Base-by-base conservation (phyloP, 2,329 filamentous ascomycete species). In the Bretziella fagacearum region DNA sequence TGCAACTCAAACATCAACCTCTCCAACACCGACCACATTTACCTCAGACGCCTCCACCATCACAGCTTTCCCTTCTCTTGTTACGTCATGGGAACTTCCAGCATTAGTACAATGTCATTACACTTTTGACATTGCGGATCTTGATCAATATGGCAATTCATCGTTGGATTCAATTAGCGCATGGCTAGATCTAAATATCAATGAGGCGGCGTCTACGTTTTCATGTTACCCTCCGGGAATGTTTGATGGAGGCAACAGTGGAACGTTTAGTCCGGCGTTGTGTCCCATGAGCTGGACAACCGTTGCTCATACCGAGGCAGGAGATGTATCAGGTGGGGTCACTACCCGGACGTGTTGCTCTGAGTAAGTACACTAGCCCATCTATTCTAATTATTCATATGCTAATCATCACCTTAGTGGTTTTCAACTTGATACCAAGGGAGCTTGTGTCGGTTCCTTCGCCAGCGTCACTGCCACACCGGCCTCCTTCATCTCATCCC, bases 221-320 rank as follows among this genome's bases (percentile, higher is more conserved):
- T 63, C 63, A 2, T 65, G 63, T 48, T 65, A 65, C 48, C 63
- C 63, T 1, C 56, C 62, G 29, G 59, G 59, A 52, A 65, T 65
- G 63, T 64, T 65, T 45, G 54, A 53, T 4, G 55, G 56, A 11
- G 58, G 56, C 10, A 57, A 58, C 17, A 64, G 60, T 3, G 63
- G 63, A 18, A 58, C 63, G 4, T 65, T 63, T 29, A 64, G 63
- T 42, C 63, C 63, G 7, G 63, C 57, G 2, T 61, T 60, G 22
- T 65, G 63, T 39, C 63, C 63, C 30, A 55, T 57, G 48, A 61
- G 63, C 22, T 65, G 63, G 63, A 63, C 61, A 5, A 65, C 63
- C 3, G 63, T 57, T 1, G 55, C 59, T 20, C 57, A 58, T 30
- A 58, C 56, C 2, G 55, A 60, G 7, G 54, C 25, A 57, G 42